phyloP scores from a whole-genome alignment of 208 protist genomes.

The Balamuthia mandrillaris region DNA sequence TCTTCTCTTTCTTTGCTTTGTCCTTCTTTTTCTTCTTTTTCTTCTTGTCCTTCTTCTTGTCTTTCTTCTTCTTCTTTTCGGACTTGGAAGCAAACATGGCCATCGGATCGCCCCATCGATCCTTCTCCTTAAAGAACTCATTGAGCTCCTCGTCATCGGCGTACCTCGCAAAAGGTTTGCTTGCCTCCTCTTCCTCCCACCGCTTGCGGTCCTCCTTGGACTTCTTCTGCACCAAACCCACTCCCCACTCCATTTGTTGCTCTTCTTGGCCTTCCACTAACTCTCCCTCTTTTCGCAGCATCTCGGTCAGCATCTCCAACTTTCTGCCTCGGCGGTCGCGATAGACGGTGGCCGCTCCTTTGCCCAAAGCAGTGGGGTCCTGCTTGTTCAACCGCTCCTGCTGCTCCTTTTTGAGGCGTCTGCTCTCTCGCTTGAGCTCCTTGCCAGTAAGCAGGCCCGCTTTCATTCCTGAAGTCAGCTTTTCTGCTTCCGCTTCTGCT shows the following conservation, averaged over 20 bases:
- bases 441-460: neutral
- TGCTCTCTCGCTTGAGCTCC: neutral
- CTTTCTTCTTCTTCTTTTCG: neutral
- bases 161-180: constrained; percentile 46
- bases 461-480: constrained; percentile 10
- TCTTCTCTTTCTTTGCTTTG: neutral
- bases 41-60: neutral
- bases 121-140: neutral
- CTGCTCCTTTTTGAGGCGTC: constrained; percentile 18
- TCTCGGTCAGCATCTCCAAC: constrained; percentile 41
- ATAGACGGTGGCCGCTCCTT: constrained; percentile 41
- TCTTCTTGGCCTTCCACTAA: neutral
- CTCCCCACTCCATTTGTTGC: constrained; percentile 35
- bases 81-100: neutral
- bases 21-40: constrained; percentile 36
- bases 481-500: neutral
- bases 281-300: neutral
- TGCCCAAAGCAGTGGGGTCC: constrained; percentile 42
- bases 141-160: constrained; percentile 50
- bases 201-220: neutral
- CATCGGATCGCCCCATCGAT: constrained; percentile 66
- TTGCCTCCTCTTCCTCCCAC: neutral
- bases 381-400: constrained; percentile 5
- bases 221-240: constrained; percentile 33
- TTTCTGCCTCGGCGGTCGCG: constrained; percentile 46